Conservation (phyloP, 805 yeast genomes). For the Candida koratica region DNA sequence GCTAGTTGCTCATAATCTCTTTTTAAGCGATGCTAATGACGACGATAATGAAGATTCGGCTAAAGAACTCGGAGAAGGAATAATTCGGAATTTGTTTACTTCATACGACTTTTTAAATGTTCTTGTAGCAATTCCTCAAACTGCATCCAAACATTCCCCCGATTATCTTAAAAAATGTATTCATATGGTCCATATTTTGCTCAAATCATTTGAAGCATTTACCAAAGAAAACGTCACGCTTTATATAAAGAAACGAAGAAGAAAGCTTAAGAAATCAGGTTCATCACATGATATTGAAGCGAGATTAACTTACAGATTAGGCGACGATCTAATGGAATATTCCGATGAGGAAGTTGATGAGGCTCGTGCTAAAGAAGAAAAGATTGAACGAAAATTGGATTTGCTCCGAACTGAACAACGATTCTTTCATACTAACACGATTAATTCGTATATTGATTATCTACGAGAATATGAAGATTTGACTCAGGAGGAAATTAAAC, state of each 20-base stretch:
- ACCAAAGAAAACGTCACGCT: slow-evolving; percentile 53
- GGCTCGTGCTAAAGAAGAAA: slow-evolving; percentile 31
- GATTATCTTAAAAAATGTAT: slow-evolving; percentile 57
- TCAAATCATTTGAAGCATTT: slow-evolving; percentile 65
- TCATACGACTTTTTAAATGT: slow-evolving; percentile 56
- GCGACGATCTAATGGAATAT: slow-evolving; percentile 28
- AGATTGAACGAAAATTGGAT: slow-evolving; percentile 46
- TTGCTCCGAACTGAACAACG: slow-evolving; percentile 38
- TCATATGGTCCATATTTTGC: slow-evolving; percentile 58
- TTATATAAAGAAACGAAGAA: slow-evolving; percentile 45
- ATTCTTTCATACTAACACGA: slow-evolving; percentile 55
- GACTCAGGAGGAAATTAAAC: slow-evolving; percentile 53
- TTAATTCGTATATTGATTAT: slow-evolving; percentile 62
- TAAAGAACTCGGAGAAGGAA: slow-evolving; percentile 49
- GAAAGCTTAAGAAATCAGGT: slow-evolving; percentile 25
- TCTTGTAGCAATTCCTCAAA: slow-evolving; percentile 56
- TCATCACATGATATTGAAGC: slow-evolving; percentile 21
- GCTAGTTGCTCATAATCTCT: slow-evolving; percentile 43
- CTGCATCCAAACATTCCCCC: slow-evolving; percentile 61
- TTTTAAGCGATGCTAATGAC: slow-evolving; percentile 31
- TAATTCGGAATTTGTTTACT: slow-evolving; percentile 66
- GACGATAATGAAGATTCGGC: slow-evolving; percentile 26
- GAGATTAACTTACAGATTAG: slow-evolving; percentile 11
- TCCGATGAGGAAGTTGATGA: slow-evolving; percentile 34
- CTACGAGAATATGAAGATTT: slow-evolving; percentile 62